These are phyloP conservation scores for Ophiostoma angusticollis DNA, from an alignment of 2,329 filamentous ascomycete species.

Conservation along the genomic window DNA sequence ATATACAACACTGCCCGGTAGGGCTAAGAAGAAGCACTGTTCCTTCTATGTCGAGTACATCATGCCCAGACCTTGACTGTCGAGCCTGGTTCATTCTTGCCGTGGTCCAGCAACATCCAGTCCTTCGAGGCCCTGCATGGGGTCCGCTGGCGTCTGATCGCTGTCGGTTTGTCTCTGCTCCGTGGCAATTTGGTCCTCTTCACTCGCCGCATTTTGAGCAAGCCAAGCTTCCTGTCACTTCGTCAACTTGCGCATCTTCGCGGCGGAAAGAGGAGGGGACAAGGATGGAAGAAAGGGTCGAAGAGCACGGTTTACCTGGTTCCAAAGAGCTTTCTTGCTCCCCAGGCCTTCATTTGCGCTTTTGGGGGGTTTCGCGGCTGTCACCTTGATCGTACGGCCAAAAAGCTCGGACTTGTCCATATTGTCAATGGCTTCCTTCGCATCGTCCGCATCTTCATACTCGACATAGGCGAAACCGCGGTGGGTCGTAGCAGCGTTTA, in stretches of 20 bases:
- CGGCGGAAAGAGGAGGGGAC: neutral
- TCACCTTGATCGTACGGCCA: slow-evolving; percentile 83
- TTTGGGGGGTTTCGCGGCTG: slow-evolving; percentile 83
- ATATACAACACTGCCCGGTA: too few species aligned
- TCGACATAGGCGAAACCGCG: slow-evolving; percentile 95
- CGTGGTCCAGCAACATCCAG: slow-evolving; percentile 90
- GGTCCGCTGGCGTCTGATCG: slow-evolving; percentile 54
- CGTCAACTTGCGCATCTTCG: slow-evolving; percentile 14
- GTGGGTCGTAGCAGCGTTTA: slow-evolving; percentile 31
- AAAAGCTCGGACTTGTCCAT: slow-evolving; percentile 97
- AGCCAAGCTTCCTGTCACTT: slow-evolving; percentile 72
- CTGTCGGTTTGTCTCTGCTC: slow-evolving; percentile 39
- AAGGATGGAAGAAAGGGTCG: neutral
- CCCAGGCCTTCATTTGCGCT: slow-evolving; percentile 76
- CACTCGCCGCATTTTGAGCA: slow-evolving; percentile 71
- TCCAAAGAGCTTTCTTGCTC: slow-evolving; percentile 91
- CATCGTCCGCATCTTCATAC: slow-evolving; percentile 75
- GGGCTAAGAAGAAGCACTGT: neutral
- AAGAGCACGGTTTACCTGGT: slow-evolving; percentile 57
- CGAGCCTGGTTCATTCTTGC: slow-evolving; percentile 42
- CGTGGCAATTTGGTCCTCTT: slow-evolving; percentile 56
- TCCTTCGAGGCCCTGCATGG: slow-evolving; percentile 91
- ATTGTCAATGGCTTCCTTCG: slow-evolving; percentile 92
- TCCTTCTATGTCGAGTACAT: too few species aligned
- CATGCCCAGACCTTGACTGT: neutral